phyloP scores from a whole-genome alignment of 805 yeast genomes.

The Cyberlindnera suaveolens region DNA sequence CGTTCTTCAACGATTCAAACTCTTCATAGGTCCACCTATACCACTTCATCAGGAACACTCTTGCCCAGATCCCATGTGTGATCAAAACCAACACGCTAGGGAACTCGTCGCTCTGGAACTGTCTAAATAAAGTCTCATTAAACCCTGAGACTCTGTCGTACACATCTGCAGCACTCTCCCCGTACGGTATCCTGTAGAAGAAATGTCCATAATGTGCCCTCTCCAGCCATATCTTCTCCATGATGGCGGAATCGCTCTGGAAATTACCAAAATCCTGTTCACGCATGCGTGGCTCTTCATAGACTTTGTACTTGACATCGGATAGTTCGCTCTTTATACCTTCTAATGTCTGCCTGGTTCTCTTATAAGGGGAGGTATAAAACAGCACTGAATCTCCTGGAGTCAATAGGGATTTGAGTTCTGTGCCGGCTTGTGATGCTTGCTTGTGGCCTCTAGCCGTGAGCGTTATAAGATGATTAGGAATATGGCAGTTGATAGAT shows the following conservation, averaged over 20 bases:
- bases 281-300: constrained; percentile 87
- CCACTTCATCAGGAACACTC: constrained; percentile 93
- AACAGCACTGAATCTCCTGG: constrained; percentile 60
- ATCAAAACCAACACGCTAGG: constrained; percentile 82
- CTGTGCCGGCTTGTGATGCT: constrained; percentile 53
- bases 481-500: constrained; percentile 64
- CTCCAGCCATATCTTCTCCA: constrained; percentile 79
- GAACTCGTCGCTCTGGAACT: constrained; percentile 61
- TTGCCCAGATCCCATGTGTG: constrained; percentile 91
- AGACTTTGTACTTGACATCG: constrained; percentile 44
- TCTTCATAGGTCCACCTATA: constrained; percentile 88
- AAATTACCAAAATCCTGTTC: constrained; percentile 96
- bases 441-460: constrained; percentile 67
- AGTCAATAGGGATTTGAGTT: constrained; percentile 35
- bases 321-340: constrained; percentile 55
- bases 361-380: constrained; percentile 78
- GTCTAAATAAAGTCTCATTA: constrained; percentile 80
- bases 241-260: constrained; percentile 68
- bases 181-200: constrained; percentile 86
- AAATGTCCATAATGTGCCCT: constrained; percentile 84
- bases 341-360: constrained; percentile 81
- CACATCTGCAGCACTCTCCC: constrained; percentile 95
- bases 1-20: constrained; percentile 76
- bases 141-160: constrained; percentile 87
- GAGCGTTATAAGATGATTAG: constrained; percentile 75